Base-by-base conservation (phyloP, 495 filamentous ascomycete genomes). In the Lophium mytilinum region DNA sequence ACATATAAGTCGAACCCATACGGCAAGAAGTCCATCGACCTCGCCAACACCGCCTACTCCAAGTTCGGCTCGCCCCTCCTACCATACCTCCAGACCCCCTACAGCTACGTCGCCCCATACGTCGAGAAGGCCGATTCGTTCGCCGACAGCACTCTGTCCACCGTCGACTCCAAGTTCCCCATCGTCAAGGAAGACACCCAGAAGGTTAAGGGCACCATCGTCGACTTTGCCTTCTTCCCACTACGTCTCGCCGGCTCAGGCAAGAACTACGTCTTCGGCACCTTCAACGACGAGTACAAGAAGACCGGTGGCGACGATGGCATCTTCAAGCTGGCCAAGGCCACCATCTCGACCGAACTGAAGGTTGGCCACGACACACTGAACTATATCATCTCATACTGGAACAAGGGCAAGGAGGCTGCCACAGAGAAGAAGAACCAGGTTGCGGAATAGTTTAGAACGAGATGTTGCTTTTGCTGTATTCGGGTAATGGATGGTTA, bases 131-230 rank as follows among this genome's bases (percentile, higher is more conserved):
- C 83, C 64, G 93, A 98, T 60, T 71, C 80, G 56, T 72, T 96
- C 46, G 93, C 88, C 63, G 84, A 91, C 72, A 73, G 78, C 63
- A 80, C 86, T 14, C 78, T 98, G 59, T 76, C 65, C 55, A 82
- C 80, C 62, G 80, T 96, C 61, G 93, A 97, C 57, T 67, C 77
- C 52, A 82, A 74, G 57, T 89, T 96, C 75, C 93, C 93, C 30
- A 79, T 87, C 65, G 82, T 98, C 63, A 95, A 89, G 76, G 86
- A 95, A 71, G 84, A 91, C 18, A 90, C 89, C 9, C 72, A 82
- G 39, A 88, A 88, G 69, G 78, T 98, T 55, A 80, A 83, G 68
- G 76, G 72, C 56, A 83, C 80, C 11, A 79, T 87, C 65, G 76
- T 82, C 63, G 74, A 80, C 58, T 71, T 79, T n/a, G 80, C 83